A percentile compares a stretch with the other conserved stretches of the same genome.
Evolutionary conservation across 1,139 yeast species (phyloP).

Genomic region (Scheffersomyces parashehatae): DNA sequence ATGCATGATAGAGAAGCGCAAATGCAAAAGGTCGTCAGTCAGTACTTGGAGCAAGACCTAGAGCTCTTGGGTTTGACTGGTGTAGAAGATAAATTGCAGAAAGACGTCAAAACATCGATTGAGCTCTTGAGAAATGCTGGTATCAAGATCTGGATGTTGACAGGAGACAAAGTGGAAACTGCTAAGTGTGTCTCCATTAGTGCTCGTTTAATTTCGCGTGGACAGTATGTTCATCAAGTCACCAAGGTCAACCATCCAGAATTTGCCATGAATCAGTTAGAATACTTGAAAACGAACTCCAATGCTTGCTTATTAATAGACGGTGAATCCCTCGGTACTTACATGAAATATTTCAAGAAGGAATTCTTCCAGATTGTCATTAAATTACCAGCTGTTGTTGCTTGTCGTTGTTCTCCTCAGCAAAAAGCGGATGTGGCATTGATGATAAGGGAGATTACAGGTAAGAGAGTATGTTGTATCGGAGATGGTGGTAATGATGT

Average conservation of each 20-base stretch:
- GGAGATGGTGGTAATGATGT: slow-evolving; percentile 99
- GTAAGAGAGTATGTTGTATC: slow-evolving; percentile 91
- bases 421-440: slow-evolving; percentile 96
- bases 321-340: slow-evolving; percentile 83
- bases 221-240: slow-evolving; percentile 88
- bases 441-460: slow-evolving; percentile 73
- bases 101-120: slow-evolving; percentile 86
- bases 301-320: slow-evolving; percentile 87
- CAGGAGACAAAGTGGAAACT: slow-evolving; percentile 98
- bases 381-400: slow-evolving; percentile 85
- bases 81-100: slow-evolving; percentile 93
- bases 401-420: slow-evolving; percentile 98
- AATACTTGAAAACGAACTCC: slow-evolving; percentile 60
- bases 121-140: slow-evolving; percentile 96
- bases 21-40: slow-evolving; percentile 68
- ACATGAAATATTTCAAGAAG: slow-evolving; percentile 57
- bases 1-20: slow-evolving; percentile 76
- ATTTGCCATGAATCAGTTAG: slow-evolving; percentile 70
- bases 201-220: slow-evolving; percentile 87
- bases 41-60: slow-evolving; percentile 76
- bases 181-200: slow-evolving; percentile 96
- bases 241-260: slow-evolving; percentile 64
- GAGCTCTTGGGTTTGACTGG: slow-evolving; percentile 94
- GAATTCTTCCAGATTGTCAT: slow-evolving; percentile 82
- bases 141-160: slow-evolving; percentile 96